Percentiles rank a stretch among this genome's conserved stretches.
Conservation (phyloP, 495 filamentous ascomycete genomes). For the Penicillium flavigenum region DNA sequence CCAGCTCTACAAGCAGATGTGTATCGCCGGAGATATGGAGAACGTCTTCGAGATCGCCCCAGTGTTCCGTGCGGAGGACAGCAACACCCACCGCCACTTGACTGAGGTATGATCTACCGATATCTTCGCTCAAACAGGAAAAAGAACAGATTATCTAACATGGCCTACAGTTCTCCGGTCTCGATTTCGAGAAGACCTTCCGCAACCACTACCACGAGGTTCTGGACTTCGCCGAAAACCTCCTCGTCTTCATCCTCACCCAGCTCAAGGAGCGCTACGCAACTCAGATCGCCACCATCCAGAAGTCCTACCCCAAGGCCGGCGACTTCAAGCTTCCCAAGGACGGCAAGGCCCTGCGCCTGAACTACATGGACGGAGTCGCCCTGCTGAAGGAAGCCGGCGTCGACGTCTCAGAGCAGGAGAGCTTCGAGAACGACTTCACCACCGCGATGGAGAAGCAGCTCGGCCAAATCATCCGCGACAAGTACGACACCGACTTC, state of each 20-base stretch:
- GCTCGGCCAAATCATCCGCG: constrained; percentile 77
- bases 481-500: constrained; percentile 87
- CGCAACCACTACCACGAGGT: constrained; percentile 87
- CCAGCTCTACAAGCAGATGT: constrained; percentile 95
- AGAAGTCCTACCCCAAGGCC: constrained; percentile 56
- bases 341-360: constrained; percentile 72
- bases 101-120: constrained; percentile 60
- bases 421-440: constrained; percentile 68
- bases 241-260: constrained; percentile 86
- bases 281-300: constrained; percentile 65
- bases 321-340: constrained; percentile 58
- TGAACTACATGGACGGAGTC: constrained; percentile 85
- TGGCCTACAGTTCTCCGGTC: constrained; percentile 69
- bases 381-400: constrained; percentile 76
- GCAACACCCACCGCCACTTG: constrained; percentile 93
- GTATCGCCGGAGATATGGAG: constrained; percentile 88
- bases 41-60: constrained; percentile 86
- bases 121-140: constrained; percentile 46
- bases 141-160: constrained; percentile 40
- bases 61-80: constrained; percentile 96
- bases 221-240: constrained; percentile 71
- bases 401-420: constrained; percentile 70
- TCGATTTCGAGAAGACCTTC: constrained; percentile 98
- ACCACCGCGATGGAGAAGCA: constrained; percentile 84
- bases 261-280: constrained; percentile 67